Percentiles rank a stretch among this genome's conserved stretches.
Conservation (phyloP, 2,329 filamentous ascomycete species). For the Alternaria postmessia region DNA sequence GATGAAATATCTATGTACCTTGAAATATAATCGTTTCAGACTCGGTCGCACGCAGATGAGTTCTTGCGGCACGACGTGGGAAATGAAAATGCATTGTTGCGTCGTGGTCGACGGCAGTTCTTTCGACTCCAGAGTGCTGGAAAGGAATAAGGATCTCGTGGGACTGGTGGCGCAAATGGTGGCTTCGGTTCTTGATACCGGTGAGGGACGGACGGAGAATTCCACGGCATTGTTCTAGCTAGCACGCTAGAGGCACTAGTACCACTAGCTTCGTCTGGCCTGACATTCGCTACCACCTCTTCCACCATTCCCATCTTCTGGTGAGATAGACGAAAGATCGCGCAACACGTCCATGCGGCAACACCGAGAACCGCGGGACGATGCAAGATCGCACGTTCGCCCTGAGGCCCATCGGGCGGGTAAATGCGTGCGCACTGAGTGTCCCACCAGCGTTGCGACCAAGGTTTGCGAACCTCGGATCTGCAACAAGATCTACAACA, state of each 20-base stretch:
- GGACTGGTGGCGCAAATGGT: background rate
- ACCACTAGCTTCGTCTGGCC: background rate
- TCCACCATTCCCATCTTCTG: slow-evolving; percentile 1
- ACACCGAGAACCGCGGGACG: background rate
- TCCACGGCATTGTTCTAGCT: slow-evolving; percentile 3
- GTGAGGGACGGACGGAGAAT: background rate
- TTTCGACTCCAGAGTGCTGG: background rate
- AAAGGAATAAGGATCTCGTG: background rate
- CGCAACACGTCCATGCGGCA: slow-evolving; percentile 1
- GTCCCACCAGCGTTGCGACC: slow-evolving; percentile 12
- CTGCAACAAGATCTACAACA: slow-evolving; percentile 5
- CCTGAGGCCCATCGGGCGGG: slow-evolving; percentile 1
- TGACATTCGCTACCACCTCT: slow-evolving; percentile 4
- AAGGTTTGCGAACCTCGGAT: background rate
- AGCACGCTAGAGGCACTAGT: background rate
- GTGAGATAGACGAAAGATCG: background rate
- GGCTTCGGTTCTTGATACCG: slow-evolving; percentile 4
- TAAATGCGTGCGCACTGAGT: background rate
- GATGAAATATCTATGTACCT: background rate
- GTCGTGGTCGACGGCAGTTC: background rate
- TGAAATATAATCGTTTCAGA: background rate
- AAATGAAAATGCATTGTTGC: background rate
- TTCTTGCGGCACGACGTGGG: background rate
- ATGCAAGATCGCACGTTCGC: slow-evolving; percentile 3
- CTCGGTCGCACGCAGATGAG: background rate